phyloP scores from a whole-genome alignment of 2,329 filamentous ascomycete genomes.

The Nigrograna mackinnonii region DNA sequence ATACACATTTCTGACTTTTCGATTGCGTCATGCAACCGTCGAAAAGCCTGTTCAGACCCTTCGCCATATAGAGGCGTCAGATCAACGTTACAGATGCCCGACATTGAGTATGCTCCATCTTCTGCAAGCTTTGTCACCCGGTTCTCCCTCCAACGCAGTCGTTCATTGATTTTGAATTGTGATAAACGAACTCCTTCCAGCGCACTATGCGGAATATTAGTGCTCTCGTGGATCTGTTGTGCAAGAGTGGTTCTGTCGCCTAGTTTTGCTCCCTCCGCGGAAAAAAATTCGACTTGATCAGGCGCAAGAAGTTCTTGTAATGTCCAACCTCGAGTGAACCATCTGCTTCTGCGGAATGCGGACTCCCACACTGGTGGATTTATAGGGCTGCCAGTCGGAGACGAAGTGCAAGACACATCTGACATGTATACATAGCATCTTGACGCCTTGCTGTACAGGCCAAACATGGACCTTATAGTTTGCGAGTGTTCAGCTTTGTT shows the following conservation, averaged over 20 bases:
- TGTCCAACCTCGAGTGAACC: too few relatives aligned
- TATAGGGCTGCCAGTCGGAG: not conserved
- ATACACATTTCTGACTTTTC: too few relatives aligned
- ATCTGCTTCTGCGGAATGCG: not conserved
- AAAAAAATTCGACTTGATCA: not conserved
- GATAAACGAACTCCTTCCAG: not conserved
- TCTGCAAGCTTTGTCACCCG: slow-evolving; percentile 2
- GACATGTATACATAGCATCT: slow-evolving; percentile 14
- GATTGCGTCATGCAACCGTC: too few relatives aligned
- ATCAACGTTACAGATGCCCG: slow-evolving; percentile 13
- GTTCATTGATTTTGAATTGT: slow-evolving; percentile 2
- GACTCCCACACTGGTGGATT: not conserved
- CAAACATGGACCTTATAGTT: too few relatives aligned
- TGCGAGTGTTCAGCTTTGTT: too few relatives aligned
- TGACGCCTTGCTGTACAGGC: too few relatives aligned
- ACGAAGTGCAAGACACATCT: slow-evolving; percentile 4
- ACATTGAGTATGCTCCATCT: too few relatives aligned
- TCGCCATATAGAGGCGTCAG: slow-evolving; percentile 11
- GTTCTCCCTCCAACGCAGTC: not conserved
- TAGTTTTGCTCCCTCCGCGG: not conserved
- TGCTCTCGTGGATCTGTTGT: not conserved
- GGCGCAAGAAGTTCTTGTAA: too few relatives aligned
- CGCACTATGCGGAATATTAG: too few relatives aligned
- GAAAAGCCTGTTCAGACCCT: slow-evolving; percentile 9
- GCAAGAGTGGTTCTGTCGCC: not conserved